Evolutionary conservation across 805 yeast genomes (phyloP).

Genomic region (Saccharomycopsis sp.): DNA sequence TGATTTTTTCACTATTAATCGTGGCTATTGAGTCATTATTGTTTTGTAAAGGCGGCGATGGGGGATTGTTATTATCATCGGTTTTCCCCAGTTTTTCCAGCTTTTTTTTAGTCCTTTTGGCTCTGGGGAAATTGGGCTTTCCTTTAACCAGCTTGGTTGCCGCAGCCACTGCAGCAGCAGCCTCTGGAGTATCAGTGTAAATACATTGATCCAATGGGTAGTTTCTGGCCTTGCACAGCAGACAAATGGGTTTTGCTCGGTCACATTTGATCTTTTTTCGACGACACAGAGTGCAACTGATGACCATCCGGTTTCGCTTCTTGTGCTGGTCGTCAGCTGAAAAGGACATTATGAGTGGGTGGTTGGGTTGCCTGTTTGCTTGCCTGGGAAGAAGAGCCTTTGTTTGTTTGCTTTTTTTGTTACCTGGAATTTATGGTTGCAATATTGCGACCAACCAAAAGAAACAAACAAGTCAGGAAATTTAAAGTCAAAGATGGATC

Average conservation of each 20-base stretch:
- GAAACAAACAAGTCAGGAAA: no score
- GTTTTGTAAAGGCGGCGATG: background rate
- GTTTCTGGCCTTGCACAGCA: constrained; percentile 12
- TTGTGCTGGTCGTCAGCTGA: background rate
- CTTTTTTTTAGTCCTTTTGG: background rate
- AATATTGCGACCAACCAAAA: no score
- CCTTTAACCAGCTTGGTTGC: background rate
- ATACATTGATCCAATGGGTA: constrained; percentile 15
- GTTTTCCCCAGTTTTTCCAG: constrained; percentile 11
- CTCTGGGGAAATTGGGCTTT: background rate
- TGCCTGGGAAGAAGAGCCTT: no score
- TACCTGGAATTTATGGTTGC: no score
- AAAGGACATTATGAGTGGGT: no score
- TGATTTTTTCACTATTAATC: no score
- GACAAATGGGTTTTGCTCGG: constrained; percentile 16
- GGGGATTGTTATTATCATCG: background rate
- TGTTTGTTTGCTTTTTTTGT: no score
- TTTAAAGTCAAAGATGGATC: no score
- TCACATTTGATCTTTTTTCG: constrained; percentile 17
- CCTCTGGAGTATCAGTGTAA: constrained; percentile 9
- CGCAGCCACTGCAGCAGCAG: constrained; percentile 1
- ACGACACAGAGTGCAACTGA: constrained; percentile 17
- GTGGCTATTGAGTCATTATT: no score
- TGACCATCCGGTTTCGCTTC: constrained; percentile 14
- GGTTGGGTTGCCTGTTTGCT: no score